Evolutionary conservation across 2,329 filamentous ascomycete species (phyloP), one percentile per base, ranked within the genome.

Genomic region (Epichloe coenophiala): DNA sequence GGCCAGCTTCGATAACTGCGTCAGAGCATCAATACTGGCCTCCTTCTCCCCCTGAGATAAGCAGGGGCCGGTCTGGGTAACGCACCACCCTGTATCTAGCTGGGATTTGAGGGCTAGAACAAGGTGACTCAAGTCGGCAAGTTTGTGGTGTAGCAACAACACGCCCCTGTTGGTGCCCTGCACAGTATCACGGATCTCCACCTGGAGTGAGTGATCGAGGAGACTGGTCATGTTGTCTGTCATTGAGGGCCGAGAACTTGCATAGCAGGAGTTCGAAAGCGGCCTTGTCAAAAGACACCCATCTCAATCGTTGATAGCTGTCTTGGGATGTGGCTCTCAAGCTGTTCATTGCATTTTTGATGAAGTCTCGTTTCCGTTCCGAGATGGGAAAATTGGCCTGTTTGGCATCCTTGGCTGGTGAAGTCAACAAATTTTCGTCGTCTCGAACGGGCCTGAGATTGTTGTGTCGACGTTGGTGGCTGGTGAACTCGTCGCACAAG

Each of bases 161-260:
- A 75, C 68, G 1, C 69, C 70, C 13, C 71, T 61, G 45, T 74
- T 73, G 3, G 71, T 74, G 48, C 73, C 70, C 52, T 74, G 70
- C 3, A 73, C 71, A 1, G 69, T 72, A 36, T 71, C 61, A 23
- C 70, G 67, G 47, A 74, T 72, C 55, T 74, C 72, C 3, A 70
- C 65, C 54, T 74, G 71, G 51, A 74, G 59, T 3, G 67, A 65
- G 35, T 71, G 68, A 49, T 74, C 71, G 8, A 74, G 60, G 5
- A 75, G 69, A 49, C 70, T 66, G 27, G 70, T 73, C 66, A 74
- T 74, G 54, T 64, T 17, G 17, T 74, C 71, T 17, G 17, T 74
- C 71, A 55, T 74, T 74, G 5, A 75, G 59, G 5, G 63, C 55
- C 1, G 70, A 65, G 53, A 75, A 74, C 45, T 68, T 64, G 45